Conservation (phyloP, 176 grass and related monocot genomes). For the Aegilops umbellulata region DNA sequence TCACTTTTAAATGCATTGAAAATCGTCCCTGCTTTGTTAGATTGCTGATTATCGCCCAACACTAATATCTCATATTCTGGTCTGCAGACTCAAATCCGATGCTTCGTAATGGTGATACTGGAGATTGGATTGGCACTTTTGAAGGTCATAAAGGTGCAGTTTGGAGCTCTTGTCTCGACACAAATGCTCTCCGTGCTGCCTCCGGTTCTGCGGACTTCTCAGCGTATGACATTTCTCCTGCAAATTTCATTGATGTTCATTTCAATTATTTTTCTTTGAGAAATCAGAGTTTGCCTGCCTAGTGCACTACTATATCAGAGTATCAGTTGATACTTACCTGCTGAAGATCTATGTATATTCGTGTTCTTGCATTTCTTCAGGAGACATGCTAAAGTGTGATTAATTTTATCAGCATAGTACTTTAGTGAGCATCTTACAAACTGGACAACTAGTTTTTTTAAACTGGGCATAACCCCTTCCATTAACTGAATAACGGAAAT, state of each 20-base stretch:
- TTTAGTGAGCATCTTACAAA: not conserved
- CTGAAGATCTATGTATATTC: not conserved
- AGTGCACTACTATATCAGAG: not conserved
- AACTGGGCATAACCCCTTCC: too few species aligned
- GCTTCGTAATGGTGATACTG: slow-evolving; percentile 98
- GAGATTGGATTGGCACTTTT: slow-evolving; percentile 99
- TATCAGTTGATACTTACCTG: not conserved
- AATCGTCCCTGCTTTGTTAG: not conserved
- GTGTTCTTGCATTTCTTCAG: not conserved
- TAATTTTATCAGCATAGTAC: not conserved
- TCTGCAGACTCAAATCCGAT: slow-evolving; percentile 87
- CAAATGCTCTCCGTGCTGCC: slow-evolving; percentile 78
- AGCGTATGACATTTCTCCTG: slow-evolving; percentile 59
- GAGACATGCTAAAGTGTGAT: not conserved
- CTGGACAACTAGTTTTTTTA: not conserved
- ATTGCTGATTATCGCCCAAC: not conserved
- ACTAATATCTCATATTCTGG: slow-evolving; percentile 5
- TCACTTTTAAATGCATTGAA: not conserved
- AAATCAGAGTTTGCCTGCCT: not conserved
- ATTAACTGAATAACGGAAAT: too few species aligned
- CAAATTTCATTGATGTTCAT: slow-evolving; percentile 9
- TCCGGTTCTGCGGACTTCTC: slow-evolving; percentile 96
- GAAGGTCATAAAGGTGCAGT: slow-evolving; percentile 99
- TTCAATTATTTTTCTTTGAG: not conserved
- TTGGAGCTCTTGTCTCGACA: slow-evolving; percentile 96